These are phyloP conservation scores for Elsinoe perseae DNA, from an alignment of 2,329 filamentous ascomycete species.

Conservation along the genomic window DNA sequence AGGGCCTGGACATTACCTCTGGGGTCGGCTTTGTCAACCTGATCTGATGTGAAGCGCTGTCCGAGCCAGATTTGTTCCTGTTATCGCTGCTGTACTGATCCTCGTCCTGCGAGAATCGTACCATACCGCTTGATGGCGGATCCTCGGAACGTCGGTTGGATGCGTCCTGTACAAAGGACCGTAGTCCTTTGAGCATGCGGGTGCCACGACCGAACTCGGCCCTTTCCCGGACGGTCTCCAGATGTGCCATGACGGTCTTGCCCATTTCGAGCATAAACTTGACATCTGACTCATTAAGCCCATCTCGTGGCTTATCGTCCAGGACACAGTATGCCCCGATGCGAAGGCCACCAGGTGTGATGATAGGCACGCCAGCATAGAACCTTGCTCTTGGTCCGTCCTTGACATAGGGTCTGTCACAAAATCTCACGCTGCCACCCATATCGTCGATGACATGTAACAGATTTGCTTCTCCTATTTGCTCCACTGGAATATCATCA, in stretches of 20 bases:
- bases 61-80: slow-evolving; percentile 21
- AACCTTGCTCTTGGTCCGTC: slow-evolving; percentile 24
- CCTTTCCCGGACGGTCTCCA: slow-evolving; percentile 49
- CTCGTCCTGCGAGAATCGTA: slow-evolving; percentile 26
- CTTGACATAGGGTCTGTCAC: slow-evolving; percentile 25
- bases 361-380: slow-evolving; percentile 47
- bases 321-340: slow-evolving; percentile 56
- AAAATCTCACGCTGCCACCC: slow-evolving; percentile 24
- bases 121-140: neutral
- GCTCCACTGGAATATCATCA: slow-evolving; percentile 25
- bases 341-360: slow-evolving; percentile 47
- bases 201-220: slow-evolving; percentile 47
- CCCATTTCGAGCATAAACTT: slow-evolving; percentile 51
- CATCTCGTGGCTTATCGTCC: slow-evolving; percentile 49
- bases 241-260: slow-evolving; percentile 51
- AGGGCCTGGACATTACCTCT: neutral
- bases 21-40: neutral
- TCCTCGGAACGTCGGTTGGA: slow-evolving; percentile 17
- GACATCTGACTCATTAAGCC: slow-evolving; percentile 42
- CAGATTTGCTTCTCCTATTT: slow-evolving; percentile 13
- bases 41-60: slow-evolving; percentile 18
- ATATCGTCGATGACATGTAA: slow-evolving; percentile 28
- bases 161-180: slow-evolving; percentile 36
- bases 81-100: slow-evolving; percentile 2
- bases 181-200: slow-evolving; percentile 48